phyloP scores from a whole-genome alignment of 2,329 filamentous ascomycete species.

The Sphaerulina populicola region DNA sequence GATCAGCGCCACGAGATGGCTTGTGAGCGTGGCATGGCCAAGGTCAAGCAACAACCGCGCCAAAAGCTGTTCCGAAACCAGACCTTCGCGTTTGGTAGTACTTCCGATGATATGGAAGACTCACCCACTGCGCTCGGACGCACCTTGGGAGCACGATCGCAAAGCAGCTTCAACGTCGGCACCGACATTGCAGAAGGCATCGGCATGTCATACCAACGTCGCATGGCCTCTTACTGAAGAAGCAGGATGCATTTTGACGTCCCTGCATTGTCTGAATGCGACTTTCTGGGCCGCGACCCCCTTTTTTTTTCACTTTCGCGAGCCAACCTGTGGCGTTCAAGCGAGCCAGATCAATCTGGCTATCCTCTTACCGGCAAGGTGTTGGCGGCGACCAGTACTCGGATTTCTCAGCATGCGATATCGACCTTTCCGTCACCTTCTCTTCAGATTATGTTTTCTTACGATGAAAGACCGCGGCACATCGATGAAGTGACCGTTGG shows the following conservation, averaged over 20 bases:
- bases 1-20: slow-evolving; percentile 84
- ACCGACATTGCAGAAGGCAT: slow-evolving; percentile 28
- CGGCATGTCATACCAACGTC: slow-evolving; percentile 28
- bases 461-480: slow-evolving; percentile 16
- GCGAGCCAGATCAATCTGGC: slow-evolving; percentile 16
- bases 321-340: slow-evolving; percentile 24
- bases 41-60: slow-evolving; percentile 72
- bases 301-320: background rate
- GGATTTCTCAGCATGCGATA: slow-evolving; percentile 8
- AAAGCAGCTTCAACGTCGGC: slow-evolving; percentile 29
- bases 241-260: slow-evolving; percentile 11
- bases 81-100: slow-evolving; percentile 89
- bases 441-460: slow-evolving; percentile 20
- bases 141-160: slow-evolving; percentile 24
- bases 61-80: slow-evolving; percentile 79
- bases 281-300: slow-evolving; percentile 11
- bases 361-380: slow-evolving; percentile 16
- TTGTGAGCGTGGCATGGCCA: slow-evolving; percentile 90
- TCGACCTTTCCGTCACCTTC: slow-evolving; percentile 13
- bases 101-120: slow-evolving; percentile 51
- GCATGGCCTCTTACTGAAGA: slow-evolving; percentile 33
- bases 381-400: slow-evolving; percentile 17
- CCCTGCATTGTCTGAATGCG: slow-evolving; percentile 13
- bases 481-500: slow-evolving; percentile 12
- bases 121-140: slow-evolving; percentile 49